Evolutionary conservation across 805 yeast species (phyloP).

Genomic region (Dipodascus albidus): DNA sequence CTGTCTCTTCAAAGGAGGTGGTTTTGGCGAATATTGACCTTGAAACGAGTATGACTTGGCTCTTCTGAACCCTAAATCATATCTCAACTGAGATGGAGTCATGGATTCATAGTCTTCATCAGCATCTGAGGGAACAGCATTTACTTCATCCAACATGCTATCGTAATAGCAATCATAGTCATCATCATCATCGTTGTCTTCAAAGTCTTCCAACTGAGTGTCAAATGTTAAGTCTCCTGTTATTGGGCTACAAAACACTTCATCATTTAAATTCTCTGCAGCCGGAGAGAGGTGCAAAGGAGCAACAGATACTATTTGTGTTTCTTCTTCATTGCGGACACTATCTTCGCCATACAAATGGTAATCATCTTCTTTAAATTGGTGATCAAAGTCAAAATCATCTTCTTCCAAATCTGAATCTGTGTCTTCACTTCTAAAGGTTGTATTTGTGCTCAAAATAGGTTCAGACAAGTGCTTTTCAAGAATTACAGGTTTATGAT

Average conservation of each 20-base stretch:
- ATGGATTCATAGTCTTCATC: conserved; percentile 10
- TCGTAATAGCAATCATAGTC: conserved; percentile 29
- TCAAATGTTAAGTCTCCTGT: conserved; percentile 27
- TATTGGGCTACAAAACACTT: background rate
- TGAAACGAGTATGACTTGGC: background rate
- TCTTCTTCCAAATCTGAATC: background rate
- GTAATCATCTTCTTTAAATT: background rate
- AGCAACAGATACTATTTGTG: conserved; percentile 18
- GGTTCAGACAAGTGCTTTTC: conserved; percentile 14
- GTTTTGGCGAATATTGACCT: background rate
- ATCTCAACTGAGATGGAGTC: background rate
- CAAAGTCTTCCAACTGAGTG: conserved; percentile 25
- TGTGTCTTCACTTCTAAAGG: background rate
- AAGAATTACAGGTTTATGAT: conserved; percentile 31
- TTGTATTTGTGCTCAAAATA: conserved; percentile 16
- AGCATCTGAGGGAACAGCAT: conserved; percentile 36
- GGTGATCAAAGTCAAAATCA: conserved; percentile 1
- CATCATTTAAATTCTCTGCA: background rate
- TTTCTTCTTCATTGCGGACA: conserved; percentile 30
- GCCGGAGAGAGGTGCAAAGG: background rate
- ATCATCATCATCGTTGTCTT: conserved; percentile 26
- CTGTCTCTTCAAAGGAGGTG: background rate
- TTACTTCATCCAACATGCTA: conserved; percentile 40
- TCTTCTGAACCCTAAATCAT: background rate
- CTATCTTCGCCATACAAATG: background rate